Conservation (phyloP, 192 early-diverging fungal species). For the Rhizophagus clarus region DNA sequence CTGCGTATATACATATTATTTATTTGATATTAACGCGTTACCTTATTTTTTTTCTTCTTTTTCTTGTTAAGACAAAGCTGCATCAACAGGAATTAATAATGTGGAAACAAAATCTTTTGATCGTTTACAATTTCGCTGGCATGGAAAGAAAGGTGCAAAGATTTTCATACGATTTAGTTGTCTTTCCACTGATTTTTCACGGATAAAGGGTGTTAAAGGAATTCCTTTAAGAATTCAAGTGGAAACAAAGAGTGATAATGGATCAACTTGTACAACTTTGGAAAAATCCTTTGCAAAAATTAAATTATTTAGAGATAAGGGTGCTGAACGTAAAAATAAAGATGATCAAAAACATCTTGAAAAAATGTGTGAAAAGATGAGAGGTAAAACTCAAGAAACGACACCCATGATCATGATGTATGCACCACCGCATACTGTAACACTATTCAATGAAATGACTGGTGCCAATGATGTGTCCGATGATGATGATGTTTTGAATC, state of each 20-base stretch:
- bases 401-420: conserved; percentile 35
- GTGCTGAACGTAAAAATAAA: conserved; percentile 78
- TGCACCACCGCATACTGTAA: conserved; percentile 32
- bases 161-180: conserved; percentile 72
- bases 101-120: conserved; percentile 66
- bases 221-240: conserved; percentile 65
- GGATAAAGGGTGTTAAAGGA: conserved; percentile 80
- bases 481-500: conserved; percentile 19
- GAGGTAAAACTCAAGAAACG: conserved; percentile 43
- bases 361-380: conserved; percentile 64
- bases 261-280: conserved; percentile 30
- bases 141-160: conserved; percentile 63
- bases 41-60: background rate
- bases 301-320: conserved; percentile 77
- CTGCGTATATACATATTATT: too few relatives aligned
- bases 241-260: conserved; percentile 37
- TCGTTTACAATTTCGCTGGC: conserved; percentile 73
- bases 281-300: conserved; percentile 67
- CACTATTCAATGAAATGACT: conserved; percentile 36
- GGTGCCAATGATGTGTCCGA: conserved; percentile 13
- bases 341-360: conserved; percentile 76
- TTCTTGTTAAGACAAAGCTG: conserved; percentile 45
- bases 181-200: conserved; percentile 77
- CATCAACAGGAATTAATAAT: conserved; percentile 54
- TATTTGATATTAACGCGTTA: background rate